These are phyloP conservation scores for Penicillium palitans DNA, from an alignment of 2,329 filamentous ascomycete genomes.

Conservation along the genomic window DNA sequence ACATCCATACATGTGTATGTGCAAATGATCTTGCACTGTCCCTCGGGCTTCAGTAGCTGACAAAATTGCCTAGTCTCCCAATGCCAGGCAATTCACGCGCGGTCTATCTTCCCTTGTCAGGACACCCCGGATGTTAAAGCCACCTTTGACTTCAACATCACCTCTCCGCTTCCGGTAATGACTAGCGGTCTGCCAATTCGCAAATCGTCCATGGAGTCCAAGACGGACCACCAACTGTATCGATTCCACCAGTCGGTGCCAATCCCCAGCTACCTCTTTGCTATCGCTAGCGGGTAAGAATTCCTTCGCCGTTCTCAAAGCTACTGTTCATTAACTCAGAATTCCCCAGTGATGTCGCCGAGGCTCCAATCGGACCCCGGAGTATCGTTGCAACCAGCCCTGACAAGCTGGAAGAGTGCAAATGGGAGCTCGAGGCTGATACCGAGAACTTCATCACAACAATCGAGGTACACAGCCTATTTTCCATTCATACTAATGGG, in stretches of 20 bases:
- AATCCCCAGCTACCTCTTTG: constrained; percentile 92
- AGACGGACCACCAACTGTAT: constrained; percentile 63
- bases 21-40: neutral
- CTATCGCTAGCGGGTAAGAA: constrained; percentile 66
- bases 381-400: constrained; percentile 85
- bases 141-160: constrained; percentile 87
- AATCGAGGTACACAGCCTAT: constrained; percentile 64
- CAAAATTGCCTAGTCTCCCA: constrained; percentile 64
- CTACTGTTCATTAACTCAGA: neutral
- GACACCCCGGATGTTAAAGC: constrained; percentile 97
- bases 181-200: constrained; percentile 74
- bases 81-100: constrained; percentile 93
- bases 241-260: constrained; percentile 87
- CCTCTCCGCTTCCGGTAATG: constrained; percentile 83
- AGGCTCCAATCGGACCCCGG: constrained; percentile 80
- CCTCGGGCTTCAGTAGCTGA: neutral
- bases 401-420: constrained; percentile 77
- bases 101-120: constrained; percentile 93
- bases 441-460: constrained; percentile 90
- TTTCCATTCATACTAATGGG: neutral
- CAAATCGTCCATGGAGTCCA: constrained; percentile 54
- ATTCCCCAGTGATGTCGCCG: constrained; percentile 69
- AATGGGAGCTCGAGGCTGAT: constrained; percentile 88
- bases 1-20: constrained; percentile 83
- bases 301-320: neutral